phyloP scores from a whole-genome alignment of 805 yeast species.

The Myxozyma mucilagina region DNA sequence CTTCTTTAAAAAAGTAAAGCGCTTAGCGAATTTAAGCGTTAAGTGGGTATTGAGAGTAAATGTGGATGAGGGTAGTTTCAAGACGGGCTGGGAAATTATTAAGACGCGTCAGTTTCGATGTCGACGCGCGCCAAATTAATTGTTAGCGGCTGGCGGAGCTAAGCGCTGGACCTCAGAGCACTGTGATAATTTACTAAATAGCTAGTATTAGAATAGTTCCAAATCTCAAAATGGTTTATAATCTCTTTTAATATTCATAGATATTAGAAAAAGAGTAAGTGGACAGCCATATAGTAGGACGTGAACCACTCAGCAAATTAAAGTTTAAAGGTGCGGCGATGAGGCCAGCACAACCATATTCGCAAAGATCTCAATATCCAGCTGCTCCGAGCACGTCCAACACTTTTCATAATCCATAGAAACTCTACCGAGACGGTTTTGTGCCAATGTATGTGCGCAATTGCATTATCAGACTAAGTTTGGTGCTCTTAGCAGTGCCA shows the following conservation, averaged over 20 bases:
- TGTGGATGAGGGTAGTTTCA: not conserved
- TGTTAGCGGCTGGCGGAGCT: too few species aligned
- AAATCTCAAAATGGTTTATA: too few species aligned
- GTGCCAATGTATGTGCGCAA: not conserved
- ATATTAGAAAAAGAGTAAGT: not conserved
- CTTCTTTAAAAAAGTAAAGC: too few species aligned
- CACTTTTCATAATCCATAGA: not conserved
- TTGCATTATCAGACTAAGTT: not conserved
- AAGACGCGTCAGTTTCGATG: too few species aligned
- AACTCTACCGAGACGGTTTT: not conserved
- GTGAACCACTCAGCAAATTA: not conserved
- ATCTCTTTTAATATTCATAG: not conserved
- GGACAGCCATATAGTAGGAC: too few species aligned
- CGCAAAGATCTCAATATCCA: not conserved
- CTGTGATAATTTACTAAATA: too few species aligned
- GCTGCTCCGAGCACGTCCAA: too few species aligned
- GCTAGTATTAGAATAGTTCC: too few species aligned
- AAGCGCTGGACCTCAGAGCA: too few species aligned
- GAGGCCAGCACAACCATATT: constrained; percentile 9
- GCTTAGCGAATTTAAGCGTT: too few species aligned
- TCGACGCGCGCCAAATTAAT: not conserved
- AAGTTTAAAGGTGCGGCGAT: not conserved
- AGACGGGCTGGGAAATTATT: not conserved
- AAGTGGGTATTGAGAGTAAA: too few species aligned
- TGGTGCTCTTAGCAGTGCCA: not conserved